Percentiles rank a stretch among this genome's conserved stretches.
Conservation (phyloP, 306 rosid species). For the Prunus campanulata region DNA sequence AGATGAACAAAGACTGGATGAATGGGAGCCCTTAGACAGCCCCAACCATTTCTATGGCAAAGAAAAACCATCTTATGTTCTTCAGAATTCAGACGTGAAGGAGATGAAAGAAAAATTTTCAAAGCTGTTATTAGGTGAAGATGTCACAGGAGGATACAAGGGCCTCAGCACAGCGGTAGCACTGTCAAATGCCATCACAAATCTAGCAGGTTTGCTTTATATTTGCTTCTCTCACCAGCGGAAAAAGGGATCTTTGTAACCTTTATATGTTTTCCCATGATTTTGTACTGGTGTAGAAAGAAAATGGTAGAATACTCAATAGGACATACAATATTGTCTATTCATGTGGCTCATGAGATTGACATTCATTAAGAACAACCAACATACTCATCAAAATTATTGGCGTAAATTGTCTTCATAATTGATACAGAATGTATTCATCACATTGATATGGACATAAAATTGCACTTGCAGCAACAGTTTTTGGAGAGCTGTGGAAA, state of each 20-base stretch:
- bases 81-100: constrained; percentile 62
- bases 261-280: neutral
- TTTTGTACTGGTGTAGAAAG: no score
- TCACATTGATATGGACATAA: neutral
- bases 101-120: constrained; percentile 85
- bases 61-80: constrained; percentile 50
- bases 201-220: constrained; percentile 58
- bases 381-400: neutral
- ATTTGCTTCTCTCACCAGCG: neutral
- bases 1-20: constrained; percentile 59
- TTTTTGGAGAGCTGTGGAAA: constrained; percentile 96
- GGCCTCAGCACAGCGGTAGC: constrained; percentile 76
- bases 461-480: constrained; percentile 51
- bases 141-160: constrained; percentile 78
- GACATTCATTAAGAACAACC: neutral
- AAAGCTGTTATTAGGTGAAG: constrained; percentile 84
- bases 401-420: neutral
- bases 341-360: neutral
- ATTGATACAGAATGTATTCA: neutral
- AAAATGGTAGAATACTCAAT: neutral
- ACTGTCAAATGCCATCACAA: constrained; percentile 78
- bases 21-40: constrained; percentile 67
- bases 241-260: neutral
- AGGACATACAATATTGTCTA: neutral
- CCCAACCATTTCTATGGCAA: constrained; percentile 53